Conservation (phyloP, 2,329 filamentous ascomycete genomes). For the Capronia epimyces region DNA sequence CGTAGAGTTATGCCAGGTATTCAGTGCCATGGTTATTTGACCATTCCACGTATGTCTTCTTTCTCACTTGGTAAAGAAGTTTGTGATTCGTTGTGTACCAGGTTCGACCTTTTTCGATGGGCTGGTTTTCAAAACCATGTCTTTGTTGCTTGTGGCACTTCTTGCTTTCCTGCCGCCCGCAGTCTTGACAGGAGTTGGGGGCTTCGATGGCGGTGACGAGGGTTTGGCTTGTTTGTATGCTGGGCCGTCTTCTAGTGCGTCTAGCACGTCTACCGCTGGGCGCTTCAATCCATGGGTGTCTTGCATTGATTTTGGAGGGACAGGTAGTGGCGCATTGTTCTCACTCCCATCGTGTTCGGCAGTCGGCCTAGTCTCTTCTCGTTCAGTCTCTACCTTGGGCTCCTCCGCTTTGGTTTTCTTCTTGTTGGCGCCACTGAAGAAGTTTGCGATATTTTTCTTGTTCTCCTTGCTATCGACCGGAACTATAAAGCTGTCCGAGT, state of each 20-base stretch:
- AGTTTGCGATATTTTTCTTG: slow-evolving; percentile 89
- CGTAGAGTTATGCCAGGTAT: too few species aligned
- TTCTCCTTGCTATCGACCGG: slow-evolving; percentile 81
- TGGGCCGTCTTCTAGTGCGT: slow-evolving; percentile 17
- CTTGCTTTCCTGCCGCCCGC: slow-evolving; percentile 43
- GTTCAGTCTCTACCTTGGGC: slow-evolving; percentile 24
- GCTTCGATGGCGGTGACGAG: slow-evolving; percentile 27
- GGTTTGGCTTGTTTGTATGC: slow-evolving; percentile 21
- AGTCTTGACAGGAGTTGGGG: slow-evolving; percentile 38
- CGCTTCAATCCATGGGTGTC: slow-evolving; percentile 32
- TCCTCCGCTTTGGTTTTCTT: slow-evolving; percentile 25
- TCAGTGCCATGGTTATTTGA: too few species aligned
- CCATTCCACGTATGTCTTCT: background rate
- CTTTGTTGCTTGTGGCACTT: slow-evolving; percentile 53
- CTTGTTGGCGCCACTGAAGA: slow-evolving; percentile 58
- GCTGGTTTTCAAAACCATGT: slow-evolving; percentile 42
- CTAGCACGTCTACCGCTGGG: slow-evolving; percentile 13
- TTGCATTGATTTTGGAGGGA: slow-evolving; percentile 29
- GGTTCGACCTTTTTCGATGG: slow-evolving; percentile 40
- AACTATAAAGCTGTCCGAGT: slow-evolving; percentile 75
- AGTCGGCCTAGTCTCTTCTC: slow-evolving; percentile 42
- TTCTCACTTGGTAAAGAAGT: slow-evolving; percentile 41
- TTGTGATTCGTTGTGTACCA: slow-evolving; percentile 50
- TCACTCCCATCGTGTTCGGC: slow-evolving; percentile 44
- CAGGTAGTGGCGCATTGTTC: slow-evolving; percentile 49